Conservation (phyloP, 2,329 filamentous ascomycete genomes). For the Lachnellula cervina region DNA sequence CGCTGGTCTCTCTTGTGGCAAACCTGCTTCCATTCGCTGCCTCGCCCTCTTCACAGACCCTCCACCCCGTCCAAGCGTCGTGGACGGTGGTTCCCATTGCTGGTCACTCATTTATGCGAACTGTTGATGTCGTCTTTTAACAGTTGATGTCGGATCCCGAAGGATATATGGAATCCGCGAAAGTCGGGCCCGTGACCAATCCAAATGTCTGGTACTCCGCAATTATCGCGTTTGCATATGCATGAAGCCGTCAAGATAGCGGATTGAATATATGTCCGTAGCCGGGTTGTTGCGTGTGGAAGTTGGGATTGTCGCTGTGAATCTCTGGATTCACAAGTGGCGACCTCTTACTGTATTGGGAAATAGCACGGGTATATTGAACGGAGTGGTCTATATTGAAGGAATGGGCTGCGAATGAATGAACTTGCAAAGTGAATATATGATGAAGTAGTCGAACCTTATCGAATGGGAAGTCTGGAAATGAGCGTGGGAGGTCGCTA, state of each 20-base stretch:
- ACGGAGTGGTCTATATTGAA: no score
- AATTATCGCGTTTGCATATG: constrained; percentile 27
- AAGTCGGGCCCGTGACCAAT: constrained; percentile 15
- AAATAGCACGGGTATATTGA: no score
- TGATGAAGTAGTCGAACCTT: constrained; percentile 19
- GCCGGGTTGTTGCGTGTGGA: constrained; percentile 7
- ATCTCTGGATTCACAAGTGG: no score
- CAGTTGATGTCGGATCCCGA: constrained; percentile 1
- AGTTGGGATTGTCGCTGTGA: neutral
- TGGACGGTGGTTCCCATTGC: constrained; percentile 21
- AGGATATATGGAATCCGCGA: constrained; percentile 13
- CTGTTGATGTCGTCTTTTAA: neutral
- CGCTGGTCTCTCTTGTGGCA: constrained; percentile 27
- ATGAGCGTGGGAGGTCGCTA: constrained; percentile 30
- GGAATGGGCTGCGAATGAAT: neutral
- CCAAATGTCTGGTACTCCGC: constrained; percentile 18
- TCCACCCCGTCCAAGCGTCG: constrained; percentile 25
- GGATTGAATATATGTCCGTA: constrained; percentile 14
- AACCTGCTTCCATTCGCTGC: constrained; percentile 45
- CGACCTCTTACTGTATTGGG: no score
- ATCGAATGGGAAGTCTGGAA: constrained; percentile 17
- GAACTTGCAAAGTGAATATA: neutral
- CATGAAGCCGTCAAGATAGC: constrained; percentile 27
- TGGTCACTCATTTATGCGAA: constrained; percentile 27
- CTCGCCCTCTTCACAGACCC: constrained; percentile 52